A percentile compares a stretch with the other conserved stretches of the same genome.
phyloP scores from a whole-genome alignment of 768 basidiomycete genomes.

The Boletus subcaerulescens region DNA sequence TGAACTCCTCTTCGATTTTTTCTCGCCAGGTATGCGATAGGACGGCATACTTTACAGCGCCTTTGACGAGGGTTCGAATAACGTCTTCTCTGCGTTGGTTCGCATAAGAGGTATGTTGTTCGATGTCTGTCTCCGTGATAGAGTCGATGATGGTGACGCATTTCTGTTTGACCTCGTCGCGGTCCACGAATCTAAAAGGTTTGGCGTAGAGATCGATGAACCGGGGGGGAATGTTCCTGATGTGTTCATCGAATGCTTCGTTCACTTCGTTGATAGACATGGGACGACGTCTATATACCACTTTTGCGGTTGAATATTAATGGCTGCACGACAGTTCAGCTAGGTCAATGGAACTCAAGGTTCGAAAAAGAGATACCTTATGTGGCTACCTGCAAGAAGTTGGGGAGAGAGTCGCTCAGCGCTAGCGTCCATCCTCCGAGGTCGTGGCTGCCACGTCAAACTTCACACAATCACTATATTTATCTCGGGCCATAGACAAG shows the following conservation, averaged over 20 bases:
- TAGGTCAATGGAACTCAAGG: no score
- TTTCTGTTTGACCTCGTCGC: not conserved
- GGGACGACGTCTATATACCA: not conserved
- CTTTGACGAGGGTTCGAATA: not conserved
- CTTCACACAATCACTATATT: no score
- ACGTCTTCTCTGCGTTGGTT: slow-evolving; percentile 1
- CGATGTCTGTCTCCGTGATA: slow-evolving; percentile 7
- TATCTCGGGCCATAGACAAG: no score
- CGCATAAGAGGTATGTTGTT: not conserved
- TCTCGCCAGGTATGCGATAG: slow-evolving; percentile 2
- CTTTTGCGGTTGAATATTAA: no score
- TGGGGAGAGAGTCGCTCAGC: no score
- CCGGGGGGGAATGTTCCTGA: not conserved
- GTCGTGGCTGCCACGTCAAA: no score
- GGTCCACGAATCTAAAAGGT: not conserved
- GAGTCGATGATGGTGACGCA: not conserved
- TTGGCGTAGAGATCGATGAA: not conserved
- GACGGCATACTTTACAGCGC: slow-evolving; percentile 2
- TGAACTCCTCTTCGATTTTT: not conserved
- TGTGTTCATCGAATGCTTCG: slow-evolving; percentile 5
- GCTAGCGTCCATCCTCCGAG: no score
- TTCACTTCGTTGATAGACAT: slow-evolving; percentile 4
- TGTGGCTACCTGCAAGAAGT: no score
- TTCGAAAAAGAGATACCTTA: no score
- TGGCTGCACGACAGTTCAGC: no score